phyloP scores from a whole-genome alignment of 176 grass and related monocot genomes.

The Chloris gayana region DNA sequence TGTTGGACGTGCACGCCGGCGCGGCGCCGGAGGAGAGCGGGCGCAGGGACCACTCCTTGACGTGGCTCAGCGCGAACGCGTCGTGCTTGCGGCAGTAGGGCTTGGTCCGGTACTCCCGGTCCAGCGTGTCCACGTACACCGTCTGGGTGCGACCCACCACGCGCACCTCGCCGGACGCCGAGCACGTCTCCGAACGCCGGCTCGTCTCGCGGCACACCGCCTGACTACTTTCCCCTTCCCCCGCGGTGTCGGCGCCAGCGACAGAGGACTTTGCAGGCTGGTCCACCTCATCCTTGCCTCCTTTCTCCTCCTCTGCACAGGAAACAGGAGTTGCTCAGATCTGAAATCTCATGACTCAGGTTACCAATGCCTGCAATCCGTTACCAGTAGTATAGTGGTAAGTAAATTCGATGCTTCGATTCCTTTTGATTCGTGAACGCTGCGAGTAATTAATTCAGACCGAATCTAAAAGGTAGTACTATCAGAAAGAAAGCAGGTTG shows the following conservation, averaged over 20 bases:
- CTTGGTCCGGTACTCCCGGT: slow-evolving; percentile 48
- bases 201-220: slow-evolving; percentile 60
- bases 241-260: neutral
- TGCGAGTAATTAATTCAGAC: neutral
- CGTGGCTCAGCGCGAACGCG: slow-evolving; percentile 34
- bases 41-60: slow-evolving; percentile 61
- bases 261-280: neutral
- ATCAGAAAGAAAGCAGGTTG: neutral
- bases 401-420: slow-evolving; percentile 20
- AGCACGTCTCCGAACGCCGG: slow-evolving; percentile 63
- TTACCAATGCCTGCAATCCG: no score
- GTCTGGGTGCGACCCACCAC: slow-evolving; percentile 36
- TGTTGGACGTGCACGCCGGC: slow-evolving; percentile 53
- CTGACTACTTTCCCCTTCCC: neutral
- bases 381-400: no score
- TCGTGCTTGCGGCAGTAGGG: slow-evolving; percentile 73
- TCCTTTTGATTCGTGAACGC: neutral
- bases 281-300: slow-evolving; percentile 16
- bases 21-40: slow-evolving; percentile 18
- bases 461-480: slow-evolving; percentile 31
- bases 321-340: slow-evolving; percentile 14
- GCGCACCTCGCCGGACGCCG: slow-evolving; percentile 60
- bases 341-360: neutral
- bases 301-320: neutral
- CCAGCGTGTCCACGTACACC: slow-evolving; percentile 35